These are phyloP conservation scores for Epichloe brachyelytri DNA, from an alignment of 2,329 filamentous ascomycete species.

Conservation along the genomic window DNA sequence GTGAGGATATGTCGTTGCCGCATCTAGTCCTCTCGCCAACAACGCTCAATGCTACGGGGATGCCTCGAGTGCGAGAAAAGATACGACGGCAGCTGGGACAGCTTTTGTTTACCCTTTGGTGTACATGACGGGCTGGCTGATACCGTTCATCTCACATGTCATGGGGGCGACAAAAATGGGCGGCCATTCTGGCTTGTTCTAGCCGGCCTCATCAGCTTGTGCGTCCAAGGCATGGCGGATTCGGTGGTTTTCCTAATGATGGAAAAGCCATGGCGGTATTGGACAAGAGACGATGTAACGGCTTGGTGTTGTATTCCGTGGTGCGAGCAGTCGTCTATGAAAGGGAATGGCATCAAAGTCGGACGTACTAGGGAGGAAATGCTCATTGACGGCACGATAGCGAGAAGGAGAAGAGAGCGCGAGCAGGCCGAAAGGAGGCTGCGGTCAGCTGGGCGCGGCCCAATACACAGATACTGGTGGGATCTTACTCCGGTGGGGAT, in stretches of 20 bases:
- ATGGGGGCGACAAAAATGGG: conserved; percentile 19
- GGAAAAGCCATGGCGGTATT: conserved; percentile 53
- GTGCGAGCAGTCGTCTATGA: conserved; percentile 1
- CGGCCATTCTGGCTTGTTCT: conserved; percentile 45
- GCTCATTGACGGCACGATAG: conserved; percentile 34
- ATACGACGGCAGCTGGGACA: conserved; percentile 57
- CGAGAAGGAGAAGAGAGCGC: conserved; percentile 33
- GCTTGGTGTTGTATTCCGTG: background rate
- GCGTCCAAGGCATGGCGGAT: conserved; percentile 54
- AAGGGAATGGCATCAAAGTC: conserved; percentile 11
- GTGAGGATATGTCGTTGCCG: conserved; percentile 7
- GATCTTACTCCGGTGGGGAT: conserved; percentile 10
- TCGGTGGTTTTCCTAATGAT: conserved; percentile 53
- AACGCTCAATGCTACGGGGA: conserved; percentile 14
- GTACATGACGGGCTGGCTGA: conserved; percentile 59
- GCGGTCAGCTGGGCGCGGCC: conserved; percentile 8
- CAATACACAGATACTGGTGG: conserved; percentile 17
- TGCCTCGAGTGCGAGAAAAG: conserved; percentile 33
- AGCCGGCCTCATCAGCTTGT: conserved; percentile 43
- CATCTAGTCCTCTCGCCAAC: conserved; percentile 9
- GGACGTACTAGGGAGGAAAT: conserved; percentile 41
- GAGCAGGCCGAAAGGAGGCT: conserved; percentile 28
- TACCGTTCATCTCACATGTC: conserved; percentile 55
- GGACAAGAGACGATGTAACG: conserved; percentile 4
- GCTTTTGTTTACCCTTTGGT: conserved; percentile 62